phyloP scores from a whole-genome alignment of 2,329 filamentous ascomycete genomes.

The Botrytis sinoallii region DNA sequence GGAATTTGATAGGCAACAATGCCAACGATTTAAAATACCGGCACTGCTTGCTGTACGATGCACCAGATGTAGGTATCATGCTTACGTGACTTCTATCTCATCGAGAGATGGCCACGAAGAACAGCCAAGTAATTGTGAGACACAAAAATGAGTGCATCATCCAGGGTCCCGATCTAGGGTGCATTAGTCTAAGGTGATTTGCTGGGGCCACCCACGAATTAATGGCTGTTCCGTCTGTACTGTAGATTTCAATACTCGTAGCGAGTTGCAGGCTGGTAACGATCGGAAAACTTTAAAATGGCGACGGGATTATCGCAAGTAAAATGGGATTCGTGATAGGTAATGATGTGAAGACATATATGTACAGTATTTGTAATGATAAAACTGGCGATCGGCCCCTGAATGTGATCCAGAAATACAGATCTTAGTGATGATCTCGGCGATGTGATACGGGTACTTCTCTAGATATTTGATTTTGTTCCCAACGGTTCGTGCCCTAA shows the following conservation, averaged over 20 bases:
- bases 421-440: constrained; percentile 10
- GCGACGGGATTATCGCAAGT: not conserved
- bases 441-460: constrained; percentile 6
- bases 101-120: constrained; percentile 16
- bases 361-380: not conserved
- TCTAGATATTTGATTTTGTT: not conserved
- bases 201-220: not conserved
- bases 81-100: constrained; percentile 15
- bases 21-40: not conserved
- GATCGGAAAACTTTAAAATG: not conserved
- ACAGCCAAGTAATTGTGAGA: constrained; percentile 15
- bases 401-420: not conserved
- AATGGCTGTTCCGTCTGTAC: not conserved
- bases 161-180: constrained; percentile 15
- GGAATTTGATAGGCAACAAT: constrained; percentile 6
- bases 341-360: not conserved
- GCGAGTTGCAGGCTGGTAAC: not conserved
- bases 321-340: not conserved
- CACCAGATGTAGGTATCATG: constrained; percentile 6
- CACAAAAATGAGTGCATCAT: not conserved
- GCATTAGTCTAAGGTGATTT: not conserved
- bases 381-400: not conserved
- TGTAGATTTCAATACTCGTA: not conserved
- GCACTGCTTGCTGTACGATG: constrained; percentile 15
- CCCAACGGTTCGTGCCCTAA: constrained; percentile 1